Percentiles rank a stretch among this genome's conserved stretches.
phyloP scores from a whole-genome alignment of 2,329 filamentous ascomycete genomes.

The Xylariaceae sp. region DNA sequence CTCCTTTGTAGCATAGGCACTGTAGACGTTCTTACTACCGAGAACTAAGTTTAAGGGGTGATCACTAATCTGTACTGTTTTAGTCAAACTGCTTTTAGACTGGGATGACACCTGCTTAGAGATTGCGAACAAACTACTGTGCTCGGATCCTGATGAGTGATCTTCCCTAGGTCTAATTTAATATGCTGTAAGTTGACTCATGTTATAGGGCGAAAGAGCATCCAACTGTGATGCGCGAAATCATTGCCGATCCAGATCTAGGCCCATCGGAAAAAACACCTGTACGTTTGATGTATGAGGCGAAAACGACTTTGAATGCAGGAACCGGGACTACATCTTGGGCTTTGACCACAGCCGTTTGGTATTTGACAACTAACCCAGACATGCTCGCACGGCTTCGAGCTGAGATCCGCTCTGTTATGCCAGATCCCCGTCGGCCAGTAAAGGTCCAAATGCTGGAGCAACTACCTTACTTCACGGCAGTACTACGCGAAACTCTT shows the following conservation, averaged over 20 bases:
- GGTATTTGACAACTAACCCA: neutral
- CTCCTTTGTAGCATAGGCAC: too few species aligned
- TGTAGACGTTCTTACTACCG: too few species aligned
- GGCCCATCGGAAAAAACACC: slow-evolving; percentile 6
- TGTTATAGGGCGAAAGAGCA: slow-evolving; percentile 6
- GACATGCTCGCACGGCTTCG: neutral
- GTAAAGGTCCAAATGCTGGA: neutral
- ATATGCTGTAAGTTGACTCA: neutral
- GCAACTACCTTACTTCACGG: neutral
- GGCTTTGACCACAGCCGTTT: neutral
- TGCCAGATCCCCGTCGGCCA: neutral
- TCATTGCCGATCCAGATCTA: slow-evolving; percentile 5
- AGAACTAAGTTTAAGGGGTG: too few species aligned
- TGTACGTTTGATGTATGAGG: slow-evolving; percentile 2
- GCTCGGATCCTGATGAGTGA: slow-evolving; percentile 1
- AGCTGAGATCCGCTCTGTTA: neutral
- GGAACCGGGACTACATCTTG: slow-evolving; percentile 4
- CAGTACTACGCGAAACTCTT: neutral
- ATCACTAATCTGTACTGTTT: neutral
- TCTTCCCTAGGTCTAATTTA: neutral
- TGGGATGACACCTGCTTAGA: slow-evolving; percentile 5
- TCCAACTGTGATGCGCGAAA: slow-evolving; percentile 5
- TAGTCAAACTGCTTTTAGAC: slow-evolving; percentile 5
- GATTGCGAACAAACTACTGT: neutral
- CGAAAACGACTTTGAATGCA: slow-evolving; percentile 3